Base-by-base conservation (phyloP, 345 rosid genomes). In the Eucalyptus erythrocorys region DNA sequence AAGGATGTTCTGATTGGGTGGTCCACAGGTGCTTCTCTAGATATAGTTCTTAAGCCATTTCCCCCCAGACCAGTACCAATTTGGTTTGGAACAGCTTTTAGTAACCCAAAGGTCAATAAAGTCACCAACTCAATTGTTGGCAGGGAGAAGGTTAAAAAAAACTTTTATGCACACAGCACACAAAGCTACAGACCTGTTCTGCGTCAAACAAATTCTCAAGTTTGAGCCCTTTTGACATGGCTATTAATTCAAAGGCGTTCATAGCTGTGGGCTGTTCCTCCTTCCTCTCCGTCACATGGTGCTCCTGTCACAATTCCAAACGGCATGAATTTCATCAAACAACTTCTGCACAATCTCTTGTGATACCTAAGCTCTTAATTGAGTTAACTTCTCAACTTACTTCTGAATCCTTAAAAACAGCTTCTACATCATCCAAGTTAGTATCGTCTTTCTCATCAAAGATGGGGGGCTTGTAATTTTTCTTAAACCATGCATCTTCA, bases 241-340 rank as follows among this genome's bases (percentile, higher is more conserved):
- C 94, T 89, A 98, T 98, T 87, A 98, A 92, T 91, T 98, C 99
- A 51, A 98, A 98, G 40, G 99, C 99, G 86, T 97, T 98, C 94
- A 98, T 97, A 10, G 97, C 93, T 17, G 92, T 91, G 43, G 99
- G 99, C 88, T 95, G 96, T 85, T 94, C 98, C 90, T 98, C 97
- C 91, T 87, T 96, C 95, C 93, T 97, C 90, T 98, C 98, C 12
- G 95, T 94, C 82, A 96, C 98, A 90, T 92, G 98, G 94, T 96
- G 94, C 89, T 97, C 98, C 99, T 97, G 92, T 90, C 79, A 87
- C 49, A 76, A 27, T 19, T 48, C 49, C 89, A 53, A 37, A 76
- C 15, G 13, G 82, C 82, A 76, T 42, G 40, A 10, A 86, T 57
- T 37, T 37, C 82, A 37, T 76, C 47, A 76, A 71, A 21, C 47